phyloP scores from a whole-genome alignment of 2,329 filamentous ascomycete species.

The Basipetospora chlamydospora region DNA sequence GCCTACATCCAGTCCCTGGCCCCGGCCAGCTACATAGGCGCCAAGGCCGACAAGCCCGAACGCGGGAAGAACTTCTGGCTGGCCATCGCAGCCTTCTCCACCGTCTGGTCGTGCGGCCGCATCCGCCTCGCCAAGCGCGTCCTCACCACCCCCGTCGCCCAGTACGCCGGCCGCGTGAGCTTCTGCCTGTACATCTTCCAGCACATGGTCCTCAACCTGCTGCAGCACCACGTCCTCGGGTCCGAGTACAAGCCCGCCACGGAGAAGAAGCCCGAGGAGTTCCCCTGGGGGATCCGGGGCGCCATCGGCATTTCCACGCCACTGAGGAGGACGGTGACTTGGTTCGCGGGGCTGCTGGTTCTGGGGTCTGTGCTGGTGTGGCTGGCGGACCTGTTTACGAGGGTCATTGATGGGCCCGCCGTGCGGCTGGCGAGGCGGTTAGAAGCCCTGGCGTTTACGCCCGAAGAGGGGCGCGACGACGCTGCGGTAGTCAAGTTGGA shows the following conservation, averaged over 20 bases:
- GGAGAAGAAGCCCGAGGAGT: conserved; percentile 1
- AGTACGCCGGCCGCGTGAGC: conserved; percentile 46
- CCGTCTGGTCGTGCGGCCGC: conserved; percentile 34
- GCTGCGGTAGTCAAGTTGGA: too few species aligned
- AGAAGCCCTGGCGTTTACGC: conserved; percentile 2
- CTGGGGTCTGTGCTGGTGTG: conserved; percentile 8
- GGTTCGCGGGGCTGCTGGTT: conserved; percentile 8
- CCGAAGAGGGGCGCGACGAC: not conserved
- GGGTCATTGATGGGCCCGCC: conserved; percentile 8
- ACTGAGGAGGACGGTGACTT: conserved; percentile 6
- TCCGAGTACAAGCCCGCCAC: not conserved
- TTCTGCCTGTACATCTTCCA: conserved; percentile 49
- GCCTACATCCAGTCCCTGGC: conserved; percentile 30
- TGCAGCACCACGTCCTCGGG: conserved; percentile 5
- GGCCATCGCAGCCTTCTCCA: conserved; percentile 34
- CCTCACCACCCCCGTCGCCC: conserved; percentile 33
- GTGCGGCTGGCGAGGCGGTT: conserved; percentile 8
- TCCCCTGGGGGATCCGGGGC: conserved; percentile 6
- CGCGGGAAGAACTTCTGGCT: conserved; percentile 39
- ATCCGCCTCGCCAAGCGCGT: conserved; percentile 31
- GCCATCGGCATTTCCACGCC: conserved; percentile 6
- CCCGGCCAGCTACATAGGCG: conserved; percentile 31
- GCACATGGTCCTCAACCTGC: conserved; percentile 7
- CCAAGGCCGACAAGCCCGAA: conserved; percentile 15
- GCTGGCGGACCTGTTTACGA: conserved; percentile 8